phyloP scores from a whole-genome alignment of 106 monocot species.

The Chionographis japonica region DNA sequence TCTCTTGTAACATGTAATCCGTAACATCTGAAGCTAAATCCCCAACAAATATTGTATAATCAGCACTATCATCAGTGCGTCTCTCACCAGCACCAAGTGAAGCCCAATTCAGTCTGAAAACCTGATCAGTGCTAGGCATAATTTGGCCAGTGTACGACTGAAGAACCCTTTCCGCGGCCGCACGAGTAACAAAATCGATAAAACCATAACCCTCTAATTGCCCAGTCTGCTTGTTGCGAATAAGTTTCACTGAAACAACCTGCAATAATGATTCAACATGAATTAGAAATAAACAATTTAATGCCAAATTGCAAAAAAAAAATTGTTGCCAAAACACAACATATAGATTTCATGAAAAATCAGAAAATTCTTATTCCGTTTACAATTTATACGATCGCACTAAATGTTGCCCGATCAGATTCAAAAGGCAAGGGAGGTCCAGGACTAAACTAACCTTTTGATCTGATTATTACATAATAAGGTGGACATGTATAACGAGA shows the following conservation, averaged over 20 bases:
- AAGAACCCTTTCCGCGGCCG: slow-evolving; percentile 62
- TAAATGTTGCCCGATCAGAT: too few relatives aligned
- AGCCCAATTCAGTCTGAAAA: slow-evolving; percentile 87
- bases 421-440: too few relatives aligned
- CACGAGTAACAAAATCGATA: slow-evolving; percentile 68
- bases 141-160: slow-evolving; percentile 74
- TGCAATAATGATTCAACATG: slow-evolving; percentile 10
- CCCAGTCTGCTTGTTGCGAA: slow-evolving; percentile 70
- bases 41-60: slow-evolving; percentile 90
- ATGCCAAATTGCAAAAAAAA: not conserved
- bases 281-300: not conserved
- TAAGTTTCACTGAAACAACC: slow-evolving; percentile 77
- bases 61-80: slow-evolving; percentile 47
- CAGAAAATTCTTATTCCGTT: too few relatives aligned
- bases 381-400: too few relatives aligned
- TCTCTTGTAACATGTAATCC: slow-evolving; percentile 79
- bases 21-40: slow-evolving; percentile 91
- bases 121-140: slow-evolving; percentile 70
- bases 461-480: too few relatives aligned
- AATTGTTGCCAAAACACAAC: too few relatives aligned
- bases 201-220: slow-evolving; percentile 89
- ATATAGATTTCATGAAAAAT: too few relatives aligned
- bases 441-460: too few relatives aligned
- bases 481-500: too few relatives aligned
- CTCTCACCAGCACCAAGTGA: slow-evolving; percentile 64